Evolutionary conservation across 2,329 filamentous ascomycete genomes (phyloP).

Genomic region (Arthrobotrys conoides): DNA sequence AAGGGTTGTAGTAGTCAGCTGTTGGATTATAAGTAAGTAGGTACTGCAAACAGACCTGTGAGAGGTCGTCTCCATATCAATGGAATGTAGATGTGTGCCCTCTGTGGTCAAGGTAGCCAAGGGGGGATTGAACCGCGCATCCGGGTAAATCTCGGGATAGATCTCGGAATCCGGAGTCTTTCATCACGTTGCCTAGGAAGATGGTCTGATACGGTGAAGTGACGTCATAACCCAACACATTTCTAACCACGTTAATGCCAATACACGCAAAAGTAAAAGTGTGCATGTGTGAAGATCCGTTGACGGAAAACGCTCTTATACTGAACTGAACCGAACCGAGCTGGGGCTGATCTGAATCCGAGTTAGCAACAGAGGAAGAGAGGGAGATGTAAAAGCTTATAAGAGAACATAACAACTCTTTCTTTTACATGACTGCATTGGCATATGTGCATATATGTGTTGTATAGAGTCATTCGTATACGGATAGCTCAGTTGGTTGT

Average conservation of each 20-base stretch:
- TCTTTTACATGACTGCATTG: too few species aligned
- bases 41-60: too few species aligned
- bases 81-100: too few species aligned
- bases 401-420: neutral
- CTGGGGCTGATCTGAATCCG: neutral
- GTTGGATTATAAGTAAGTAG: too few species aligned
- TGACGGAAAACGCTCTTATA: neutral
- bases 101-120: too few species aligned
- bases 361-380: neutral
- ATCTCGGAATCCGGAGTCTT: conserved; percentile 4
- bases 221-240: conserved; percentile 29
- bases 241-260: neutral
- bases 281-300: neutral
- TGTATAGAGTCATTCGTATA: too few species aligned
- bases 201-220: conserved; percentile 27
- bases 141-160: conserved; percentile 4
- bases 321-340: neutral
- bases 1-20: too few species aligned
- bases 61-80: too few species aligned
- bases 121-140: neutral
- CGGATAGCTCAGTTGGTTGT: too few species aligned
- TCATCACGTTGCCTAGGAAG: neutral
- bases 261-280: too few species aligned
- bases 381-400: neutral
- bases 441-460: too few species aligned